These are phyloP conservation scores for Chlamydomonas schloesseri DNA, from an alignment of 139 green algal species.

Conservation along the genomic window DNA sequence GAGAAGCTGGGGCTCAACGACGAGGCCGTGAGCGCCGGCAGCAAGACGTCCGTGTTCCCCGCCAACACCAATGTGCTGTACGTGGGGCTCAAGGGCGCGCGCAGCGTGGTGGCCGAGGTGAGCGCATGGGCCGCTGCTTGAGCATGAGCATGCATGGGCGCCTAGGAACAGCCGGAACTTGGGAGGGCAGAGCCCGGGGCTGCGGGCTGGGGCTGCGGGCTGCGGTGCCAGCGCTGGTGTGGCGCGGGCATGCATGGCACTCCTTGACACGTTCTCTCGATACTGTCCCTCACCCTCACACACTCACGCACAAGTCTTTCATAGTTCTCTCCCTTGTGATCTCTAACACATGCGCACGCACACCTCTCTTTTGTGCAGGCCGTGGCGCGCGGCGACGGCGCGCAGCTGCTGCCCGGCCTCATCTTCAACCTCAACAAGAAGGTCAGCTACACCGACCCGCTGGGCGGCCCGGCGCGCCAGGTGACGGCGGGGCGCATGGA, in stretches of 20 bases:
- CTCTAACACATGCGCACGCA: no score
- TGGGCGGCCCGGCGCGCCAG: constrained; percentile 8
- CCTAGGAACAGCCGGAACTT: no score
- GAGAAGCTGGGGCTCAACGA: constrained; percentile 90
- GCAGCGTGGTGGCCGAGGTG: constrained; percentile 61
- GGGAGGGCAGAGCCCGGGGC: no score
- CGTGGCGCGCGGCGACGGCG: constrained; percentile 52
- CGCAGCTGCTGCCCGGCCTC: constrained; percentile 90
- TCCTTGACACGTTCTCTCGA: no score
- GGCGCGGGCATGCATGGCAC: no score
- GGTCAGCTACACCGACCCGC: constrained; percentile 46
- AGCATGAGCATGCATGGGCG: no score
- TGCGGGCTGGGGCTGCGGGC: no score
- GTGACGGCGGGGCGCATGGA: constrained; percentile 82
- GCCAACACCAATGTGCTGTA: constrained; percentile 99
- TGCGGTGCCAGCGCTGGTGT: no score
- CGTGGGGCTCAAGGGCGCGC: constrained; percentile 69
- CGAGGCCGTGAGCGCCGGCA: constrained; percentile 51
- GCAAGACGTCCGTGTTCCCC: constrained; percentile 78
- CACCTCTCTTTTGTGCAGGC: constrained; percentile 33
- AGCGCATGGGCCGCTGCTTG: no score
- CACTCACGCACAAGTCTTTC: no score
- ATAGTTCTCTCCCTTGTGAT: no score
- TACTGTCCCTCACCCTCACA: no score
- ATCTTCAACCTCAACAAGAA: constrained; percentile 99